Evolutionary conservation across 2,329 filamentous ascomycete species (phyloP), one percentile per base, ranked within the genome.

Genomic region (Botryosphaeria agaves): DNA sequence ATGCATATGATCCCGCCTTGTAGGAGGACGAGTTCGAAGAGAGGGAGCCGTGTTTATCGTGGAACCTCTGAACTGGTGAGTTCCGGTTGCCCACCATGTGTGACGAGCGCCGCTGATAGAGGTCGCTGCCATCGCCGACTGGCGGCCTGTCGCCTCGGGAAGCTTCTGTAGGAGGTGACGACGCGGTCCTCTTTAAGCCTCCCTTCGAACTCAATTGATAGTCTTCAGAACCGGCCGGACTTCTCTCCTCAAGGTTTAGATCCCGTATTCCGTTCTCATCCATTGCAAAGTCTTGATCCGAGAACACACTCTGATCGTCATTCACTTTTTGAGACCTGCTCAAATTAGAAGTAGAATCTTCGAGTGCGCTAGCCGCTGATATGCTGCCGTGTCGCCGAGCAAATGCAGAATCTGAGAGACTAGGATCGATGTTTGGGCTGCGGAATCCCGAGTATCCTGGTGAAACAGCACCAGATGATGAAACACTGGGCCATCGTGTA

Each of bases 1-100:
- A 77, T 8, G 69, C 66, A 42, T 74, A 66, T 2, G 73, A 78
- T 17, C 65, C 66, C 27, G 65, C 71, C 38, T 69, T 65, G 35
- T 67, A 62, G 28, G 66, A 55, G 5, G 72, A 77, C n/a, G 71
- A 71, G 6, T 62, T 61, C n/a, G 74, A 75, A 5, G 74, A 78
- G 15, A 76, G 48, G 14, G 72, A 76, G 28, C 69, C 67, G 41
- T 71, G 64, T 34, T 61, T 64, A 16, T 62, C 57, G 34, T 66
- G 62, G 45, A 68, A 70, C 26, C 62, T 59, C 17, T 61, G 61
- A 28, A 59, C 56, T 17, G 67, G 60, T 11, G 67, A 66, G 20
- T 66, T 62, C 26, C 61, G 62, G 35, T 61, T 65, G 36, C 63
- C 61, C 25, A 63, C 62, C 34, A 66, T 69, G 36, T 72, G 64